Evolutionary conservation across 1,284 basidiomycete species (phyloP), one percentile per base, ranked within the genome.

Genomic region (Hemileia vastatrix): DNA sequence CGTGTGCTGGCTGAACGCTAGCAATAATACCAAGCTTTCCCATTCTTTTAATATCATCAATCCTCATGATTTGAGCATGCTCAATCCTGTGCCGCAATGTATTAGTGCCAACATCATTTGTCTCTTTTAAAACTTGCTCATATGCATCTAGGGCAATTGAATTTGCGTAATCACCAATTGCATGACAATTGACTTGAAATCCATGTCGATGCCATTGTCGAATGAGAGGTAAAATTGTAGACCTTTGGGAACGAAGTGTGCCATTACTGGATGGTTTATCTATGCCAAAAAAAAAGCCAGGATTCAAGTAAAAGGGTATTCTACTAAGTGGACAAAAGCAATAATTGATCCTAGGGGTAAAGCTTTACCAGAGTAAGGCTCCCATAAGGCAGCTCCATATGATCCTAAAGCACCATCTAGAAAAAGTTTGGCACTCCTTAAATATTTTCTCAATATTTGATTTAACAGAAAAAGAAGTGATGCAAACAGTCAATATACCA

Each of bases 1-100:
- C 71, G 63, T 73, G 72, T 2, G 69, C 70, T 1, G 72, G 72
- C 57, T 73, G 72, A 68, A 72, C 68, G 2, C 68, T 70, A 8
- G 72, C 71, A 19, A 73, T 68, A 18, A 72, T 67, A 1, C 67
- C 64, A 45, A 71, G 57, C 19, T 54, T 21, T 0, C 64, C 67
- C 43, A 70, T 69, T n/a, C 71, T 60, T 13, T 53, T n/a, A 1
- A 68, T 53, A 52, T 73, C 70, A 1, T 57, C 45, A 6, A 56
- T 63, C 32, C 61, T 54, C 57, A 73, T 53, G 33, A 73, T 56
- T 59, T 73, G 72, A 3, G 72, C 72, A 48, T 73, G 72, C 51
- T 73, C 72, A 27, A 73, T 64, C 9, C 72, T 61, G 5, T 66
- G 67, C 4, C 72, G 54, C 9, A 65, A 58, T 27, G 56, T 48